A percentile compares a stretch with the other conserved stretches of the same genome.
Evolutionary conservation across 2,329 filamentous ascomycete genomes (phyloP).

Genomic region (Cytospora paraplurivora): DNA sequence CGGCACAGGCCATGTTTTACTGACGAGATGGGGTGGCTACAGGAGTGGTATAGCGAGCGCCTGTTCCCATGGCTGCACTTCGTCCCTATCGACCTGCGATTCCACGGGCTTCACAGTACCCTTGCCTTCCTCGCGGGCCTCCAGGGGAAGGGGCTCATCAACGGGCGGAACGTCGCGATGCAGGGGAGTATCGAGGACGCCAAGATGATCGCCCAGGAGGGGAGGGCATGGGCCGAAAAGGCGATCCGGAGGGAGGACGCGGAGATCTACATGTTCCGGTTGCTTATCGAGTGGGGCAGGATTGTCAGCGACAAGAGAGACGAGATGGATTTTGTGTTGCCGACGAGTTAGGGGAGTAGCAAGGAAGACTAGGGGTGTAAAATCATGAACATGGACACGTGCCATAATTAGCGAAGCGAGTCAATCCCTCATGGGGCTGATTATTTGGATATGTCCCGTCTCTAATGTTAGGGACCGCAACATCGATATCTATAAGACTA

Average conservation of each 20-base stretch:
- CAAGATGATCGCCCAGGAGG: slow-evolving; percentile 66
- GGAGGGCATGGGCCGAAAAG: slow-evolving; percentile 64
- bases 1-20: not conserved
- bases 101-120: slow-evolving; percentile 73
- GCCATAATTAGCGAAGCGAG: too few species aligned
- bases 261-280: slow-evolving; percentile 77
- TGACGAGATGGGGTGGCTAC: not conserved
- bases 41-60: slow-evolving; percentile 76
- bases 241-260: slow-evolving; percentile 72
- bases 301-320: slow-evolving; percentile 64
- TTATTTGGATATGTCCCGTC: too few species aligned
- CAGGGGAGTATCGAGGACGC: slow-evolving; percentile 55
- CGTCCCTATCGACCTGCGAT: slow-evolving; percentile 72
- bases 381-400: too few species aligned
- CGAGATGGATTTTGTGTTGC: slow-evolving; percentile 43
- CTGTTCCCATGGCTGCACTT: slow-evolving; percentile 79
- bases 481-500: too few species aligned
- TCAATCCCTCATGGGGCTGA: too few species aligned
- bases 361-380: not conserved
- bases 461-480: too few species aligned
- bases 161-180: slow-evolving; percentile 51
- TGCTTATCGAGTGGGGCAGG: slow-evolving; percentile 77
- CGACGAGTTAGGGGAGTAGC: not conserved
- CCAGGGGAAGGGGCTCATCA: slow-evolving; percentile 45
- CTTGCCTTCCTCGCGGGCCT: slow-evolving; percentile 73